A percentile compares a stretch with the other conserved stretches of the same genome.
Conservation (phyloP, 1,139 yeast genomes). For the Kodamaea plutei region DNA sequence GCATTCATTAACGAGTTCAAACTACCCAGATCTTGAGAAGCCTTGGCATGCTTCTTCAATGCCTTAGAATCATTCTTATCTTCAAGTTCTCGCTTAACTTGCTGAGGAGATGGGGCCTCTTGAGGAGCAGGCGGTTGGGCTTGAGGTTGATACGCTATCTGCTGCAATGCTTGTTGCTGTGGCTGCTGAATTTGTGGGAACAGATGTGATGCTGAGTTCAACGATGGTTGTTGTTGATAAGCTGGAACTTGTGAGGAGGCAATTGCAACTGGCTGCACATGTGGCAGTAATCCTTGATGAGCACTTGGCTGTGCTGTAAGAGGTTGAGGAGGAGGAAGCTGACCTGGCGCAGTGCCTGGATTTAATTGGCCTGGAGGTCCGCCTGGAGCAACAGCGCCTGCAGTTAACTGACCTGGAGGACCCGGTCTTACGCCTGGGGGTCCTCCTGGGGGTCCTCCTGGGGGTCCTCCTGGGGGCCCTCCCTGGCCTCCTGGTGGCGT, state of each 20-base stretch:
- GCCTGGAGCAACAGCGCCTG: conserved; percentile 7
- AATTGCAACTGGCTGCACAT: neutral
- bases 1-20: conserved; percentile 32
- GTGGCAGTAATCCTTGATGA: conserved; percentile 7
- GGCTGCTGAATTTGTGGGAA: neutral
- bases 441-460: conserved; percentile 32
- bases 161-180: neutral
- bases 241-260: neutral
- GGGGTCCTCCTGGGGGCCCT: conserved; percentile 6
- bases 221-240: no score
- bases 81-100: conserved; percentile 35
- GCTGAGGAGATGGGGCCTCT: conserved; percentile 9
- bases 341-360: conserved; percentile 4
- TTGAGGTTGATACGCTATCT: conserved; percentile 3
- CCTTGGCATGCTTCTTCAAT: conserved; percentile 13
- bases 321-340: conserved; percentile 16
- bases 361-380: conserved; percentile 6
- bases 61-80: conserved; percentile 31
- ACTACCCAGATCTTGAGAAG: conserved; percentile 14
- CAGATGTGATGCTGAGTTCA: no score
- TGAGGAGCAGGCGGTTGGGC: conserved; percentile 8
- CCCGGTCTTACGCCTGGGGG: conserved; percentile 35
- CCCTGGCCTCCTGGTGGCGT: conserved; percentile 25
- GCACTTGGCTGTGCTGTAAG: conserved; percentile 26
- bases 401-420: conserved; percentile 18